A percentile compares a stretch with the other conserved stretches of the same genome.
phyloP scores from a whole-genome alignment of 805 yeast species.

The Jamesozyma jinghongensis region DNA sequence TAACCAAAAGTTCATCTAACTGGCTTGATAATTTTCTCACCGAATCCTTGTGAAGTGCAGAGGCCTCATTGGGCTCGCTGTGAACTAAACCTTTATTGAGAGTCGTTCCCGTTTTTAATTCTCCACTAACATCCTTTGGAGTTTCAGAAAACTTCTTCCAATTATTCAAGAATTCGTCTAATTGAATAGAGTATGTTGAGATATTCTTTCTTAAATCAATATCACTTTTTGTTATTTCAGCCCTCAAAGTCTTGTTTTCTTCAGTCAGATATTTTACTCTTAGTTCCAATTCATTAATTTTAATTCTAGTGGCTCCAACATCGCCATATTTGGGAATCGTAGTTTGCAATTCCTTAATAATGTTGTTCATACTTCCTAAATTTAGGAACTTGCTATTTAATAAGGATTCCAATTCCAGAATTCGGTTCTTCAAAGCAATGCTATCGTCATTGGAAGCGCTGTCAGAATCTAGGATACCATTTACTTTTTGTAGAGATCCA shows the following conservation, averaged over 20 bases:
- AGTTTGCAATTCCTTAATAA: constrained; percentile 46
- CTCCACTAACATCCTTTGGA: background rate
- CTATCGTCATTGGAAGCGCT: no score
- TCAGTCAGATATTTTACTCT: constrained; percentile 37
- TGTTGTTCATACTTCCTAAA: constrained; percentile 41
- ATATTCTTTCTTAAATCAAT: constrained; percentile 26
- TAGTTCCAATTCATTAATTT: constrained; percentile 39
- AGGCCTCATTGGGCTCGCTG: background rate
- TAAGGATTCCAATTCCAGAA: constrained; percentile 42
- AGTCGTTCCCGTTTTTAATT: constrained; percentile 6
- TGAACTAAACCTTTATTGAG: constrained; percentile 6
- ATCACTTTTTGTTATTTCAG: constrained; percentile 30
- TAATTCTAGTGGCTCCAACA: constrained; percentile 38
- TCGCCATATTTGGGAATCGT: constrained; percentile 38
- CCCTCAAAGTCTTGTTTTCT: constrained; percentile 37
- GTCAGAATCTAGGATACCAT: no score
- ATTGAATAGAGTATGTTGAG: constrained; percentile 20
- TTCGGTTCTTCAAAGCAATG: constrained; percentile 34
- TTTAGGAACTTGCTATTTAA: constrained; percentile 46
- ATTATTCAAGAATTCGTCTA: constrained; percentile 22
- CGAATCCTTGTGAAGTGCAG: constrained; percentile 21
- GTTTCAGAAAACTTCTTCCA: constrained; percentile 16
- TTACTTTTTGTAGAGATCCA: constrained; percentile 38
- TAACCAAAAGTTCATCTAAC: constrained; percentile 44
- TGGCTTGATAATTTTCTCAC: constrained; percentile 43